Evolutionary conservation across 495 filamentous ascomycete species (phyloP).

Genomic region (Penicillium longicatenatum): DNA sequence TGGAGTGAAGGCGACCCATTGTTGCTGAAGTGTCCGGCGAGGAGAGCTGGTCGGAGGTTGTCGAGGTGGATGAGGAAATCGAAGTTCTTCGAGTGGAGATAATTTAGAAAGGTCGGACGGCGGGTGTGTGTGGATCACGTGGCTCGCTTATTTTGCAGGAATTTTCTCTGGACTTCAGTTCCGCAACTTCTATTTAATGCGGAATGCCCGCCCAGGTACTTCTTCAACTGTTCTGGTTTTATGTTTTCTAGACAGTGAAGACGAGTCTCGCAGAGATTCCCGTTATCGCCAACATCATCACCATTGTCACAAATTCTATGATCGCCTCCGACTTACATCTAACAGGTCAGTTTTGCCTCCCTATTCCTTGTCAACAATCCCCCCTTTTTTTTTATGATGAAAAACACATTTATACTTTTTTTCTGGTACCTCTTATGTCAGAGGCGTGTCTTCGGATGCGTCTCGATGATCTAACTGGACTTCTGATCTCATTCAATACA

Average conservation of each 20-base stretch:
- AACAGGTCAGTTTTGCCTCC: conserved; percentile 35
- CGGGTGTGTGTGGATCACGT: conserved; percentile 31
- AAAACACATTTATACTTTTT: conserved; percentile 47
- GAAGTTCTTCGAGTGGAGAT: conserved; percentile 14
- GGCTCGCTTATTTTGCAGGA: conserved; percentile 26
- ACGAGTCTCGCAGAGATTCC: not conserved
- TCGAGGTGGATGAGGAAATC: conserved; percentile 38
- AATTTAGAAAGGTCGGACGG: conserved; percentile 11
- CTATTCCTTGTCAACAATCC: not conserved
- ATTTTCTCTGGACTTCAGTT: conserved; percentile 15
- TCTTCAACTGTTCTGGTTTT: not conserved
- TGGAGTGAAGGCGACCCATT: conserved; percentile 99
- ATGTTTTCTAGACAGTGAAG: not conserved
- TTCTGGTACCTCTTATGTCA: conserved; percentile 71
- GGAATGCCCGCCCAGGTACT: not conserved
- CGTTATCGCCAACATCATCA: not conserved
- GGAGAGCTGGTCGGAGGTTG: conserved; percentile 39
- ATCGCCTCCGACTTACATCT: not conserved
- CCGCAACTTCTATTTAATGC: conserved; percentile 9
- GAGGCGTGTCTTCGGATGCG: conserved; percentile 43
- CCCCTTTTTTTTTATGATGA: conserved; percentile 44
- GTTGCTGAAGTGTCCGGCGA: conserved; percentile 38
- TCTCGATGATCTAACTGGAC: conserved; percentile 63
- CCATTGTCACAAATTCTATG: not conserved
- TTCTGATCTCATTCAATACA: conserved; percentile 49